Percentiles rank a stretch among this genome's conserved stretches.
phyloP scores from a whole-genome alignment of 768 basidiomycete genomes.

The Kwoniella dejecticola region DNA sequence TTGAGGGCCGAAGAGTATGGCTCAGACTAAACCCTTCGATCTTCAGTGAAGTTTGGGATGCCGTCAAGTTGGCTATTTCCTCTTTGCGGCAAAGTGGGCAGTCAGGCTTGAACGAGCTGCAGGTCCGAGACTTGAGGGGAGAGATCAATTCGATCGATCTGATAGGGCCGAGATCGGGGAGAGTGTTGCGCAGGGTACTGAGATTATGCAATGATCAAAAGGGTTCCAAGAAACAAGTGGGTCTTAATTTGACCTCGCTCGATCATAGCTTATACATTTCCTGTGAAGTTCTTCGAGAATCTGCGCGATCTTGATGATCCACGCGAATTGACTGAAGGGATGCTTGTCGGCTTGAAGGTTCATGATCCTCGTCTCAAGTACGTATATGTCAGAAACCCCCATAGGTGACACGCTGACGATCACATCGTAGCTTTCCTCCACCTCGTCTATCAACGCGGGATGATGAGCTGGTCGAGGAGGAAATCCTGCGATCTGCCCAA shows the following conservation, averaged over 20 bases:
- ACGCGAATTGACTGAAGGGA: conserved; percentile 69
- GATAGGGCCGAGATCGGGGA: conserved; percentile 79
- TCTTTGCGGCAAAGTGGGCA: not conserved
- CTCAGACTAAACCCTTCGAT: conserved; percentile 75
- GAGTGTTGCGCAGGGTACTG: conserved; percentile 61
- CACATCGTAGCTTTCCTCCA: conserved; percentile 74
- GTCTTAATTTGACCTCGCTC: too few relatives aligned
- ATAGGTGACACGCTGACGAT: not conserved
- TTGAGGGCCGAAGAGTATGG: conserved; percentile 62
- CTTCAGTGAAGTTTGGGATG: conserved; percentile 62
- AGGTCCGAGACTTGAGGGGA: conserved; percentile 71
- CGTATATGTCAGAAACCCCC: conserved; percentile 31
- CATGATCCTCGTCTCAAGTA: conserved; percentile 86
- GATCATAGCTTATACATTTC: too few relatives aligned
- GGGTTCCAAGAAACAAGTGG: conserved; percentile 13
- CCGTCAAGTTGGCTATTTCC: conserved; percentile 19
- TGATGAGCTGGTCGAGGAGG: conserved; percentile 40
- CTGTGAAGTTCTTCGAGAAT: conserved; percentile 76
- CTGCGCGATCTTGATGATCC: conserved; percentile 67
- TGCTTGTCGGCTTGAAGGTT: conserved; percentile 75
- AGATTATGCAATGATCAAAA: conserved; percentile 48
- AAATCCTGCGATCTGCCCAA: conserved; percentile 18
- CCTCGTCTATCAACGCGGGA: conserved; percentile 65
- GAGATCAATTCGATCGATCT: conserved; percentile 82
- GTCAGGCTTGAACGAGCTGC: conserved; percentile 55